A percentile compares a stretch with the other conserved stretches of the same genome.
Conservation (phyloP, 192 early-diverging fungal genomes). For the Coemansia sp. region DNA sequence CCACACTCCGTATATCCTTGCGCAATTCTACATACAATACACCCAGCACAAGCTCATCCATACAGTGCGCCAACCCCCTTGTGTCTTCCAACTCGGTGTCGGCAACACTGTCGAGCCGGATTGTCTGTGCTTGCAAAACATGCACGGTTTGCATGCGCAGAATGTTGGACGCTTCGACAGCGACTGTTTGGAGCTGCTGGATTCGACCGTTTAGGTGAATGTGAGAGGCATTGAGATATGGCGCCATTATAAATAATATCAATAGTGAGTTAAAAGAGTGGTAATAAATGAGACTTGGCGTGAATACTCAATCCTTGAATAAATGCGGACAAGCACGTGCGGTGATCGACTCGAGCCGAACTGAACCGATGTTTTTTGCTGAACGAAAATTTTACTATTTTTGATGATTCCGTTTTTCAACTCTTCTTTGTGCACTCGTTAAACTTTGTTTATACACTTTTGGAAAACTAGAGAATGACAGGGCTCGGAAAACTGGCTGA, state of each 20-base stretch:
- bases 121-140: slow-evolving; percentile 34
- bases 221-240: slow-evolving; percentile 5
- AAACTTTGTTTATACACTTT: too few relatives aligned
- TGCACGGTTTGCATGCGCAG: slow-evolving; percentile 33
- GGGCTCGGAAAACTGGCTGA: neutral
- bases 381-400: neutral
- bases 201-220: slow-evolving; percentile 16
- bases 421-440: too few relatives aligned
- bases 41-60: slow-evolving; percentile 42
- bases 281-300: too few relatives aligned
- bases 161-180: slow-evolving; percentile 30
- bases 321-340: too few relatives aligned
- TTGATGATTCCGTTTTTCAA: neutral
- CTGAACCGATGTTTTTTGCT: neutral
- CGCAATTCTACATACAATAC: slow-evolving; percentile 42
- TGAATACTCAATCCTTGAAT: too few relatives aligned
- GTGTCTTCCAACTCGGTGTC: slow-evolving; percentile 39
- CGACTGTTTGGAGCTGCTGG: slow-evolving; percentile 42
- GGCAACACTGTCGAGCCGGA: slow-evolving; percentile 34
- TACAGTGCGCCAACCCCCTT: slow-evolving; percentile 15
- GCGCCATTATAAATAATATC: neutral
- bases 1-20: slow-evolving; percentile 32
- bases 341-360: neutral
- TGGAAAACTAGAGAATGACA: neutral
- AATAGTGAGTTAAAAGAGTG: neutral